phyloP scores from a whole-genome alignment of 2,329 filamentous ascomycete genomes.

The Scolecobasidium constrictum region DNA sequence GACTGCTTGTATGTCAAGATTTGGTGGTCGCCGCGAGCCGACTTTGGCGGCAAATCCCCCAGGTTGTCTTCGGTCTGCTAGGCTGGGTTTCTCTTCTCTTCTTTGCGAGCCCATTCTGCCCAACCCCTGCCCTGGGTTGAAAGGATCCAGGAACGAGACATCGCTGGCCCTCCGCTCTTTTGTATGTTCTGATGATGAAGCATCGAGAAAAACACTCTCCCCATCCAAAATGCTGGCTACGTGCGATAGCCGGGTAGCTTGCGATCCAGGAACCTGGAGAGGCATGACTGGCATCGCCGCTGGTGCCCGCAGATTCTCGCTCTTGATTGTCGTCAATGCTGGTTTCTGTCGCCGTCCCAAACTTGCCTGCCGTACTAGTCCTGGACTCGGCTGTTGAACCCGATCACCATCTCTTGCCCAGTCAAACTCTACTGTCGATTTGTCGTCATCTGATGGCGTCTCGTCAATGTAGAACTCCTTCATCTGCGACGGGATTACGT shows the following conservation, averaged over 20 bases:
- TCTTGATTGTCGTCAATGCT: conserved; percentile 36
- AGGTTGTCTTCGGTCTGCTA: conserved; percentile 14
- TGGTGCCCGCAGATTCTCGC: conserved; percentile 19
- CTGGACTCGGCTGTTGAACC: conserved; percentile 22
- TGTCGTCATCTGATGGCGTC: conserved; percentile 25
- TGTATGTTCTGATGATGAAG: background rate
- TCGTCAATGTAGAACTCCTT: conserved; percentile 29
- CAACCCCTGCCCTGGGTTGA: conserved; percentile 3
- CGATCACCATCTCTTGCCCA: conserved; percentile 17
- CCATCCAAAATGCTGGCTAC: conserved; percentile 3
- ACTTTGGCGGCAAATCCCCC: conserved; percentile 26
- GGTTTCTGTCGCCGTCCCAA: conserved; percentile 36
- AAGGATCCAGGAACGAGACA: background rate
- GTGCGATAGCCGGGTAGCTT: conserved; percentile 10
- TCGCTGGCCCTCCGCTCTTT: background rate
- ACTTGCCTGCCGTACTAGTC: conserved; percentile 37
- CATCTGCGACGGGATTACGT: conserved; percentile 31
- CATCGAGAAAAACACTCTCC: background rate
- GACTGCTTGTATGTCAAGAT: conserved; percentile 72
- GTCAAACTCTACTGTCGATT: conserved; percentile 16
- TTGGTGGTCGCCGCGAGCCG: conserved; percentile 48
- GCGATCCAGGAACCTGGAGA: conserved; percentile 7
- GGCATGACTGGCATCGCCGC: conserved; percentile 16
- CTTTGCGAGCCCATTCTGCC: conserved; percentile 3
- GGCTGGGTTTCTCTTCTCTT: background rate